Conservation (phyloP, 1,284 basidiomycete species). For the Caloboletus firmus region DNA sequence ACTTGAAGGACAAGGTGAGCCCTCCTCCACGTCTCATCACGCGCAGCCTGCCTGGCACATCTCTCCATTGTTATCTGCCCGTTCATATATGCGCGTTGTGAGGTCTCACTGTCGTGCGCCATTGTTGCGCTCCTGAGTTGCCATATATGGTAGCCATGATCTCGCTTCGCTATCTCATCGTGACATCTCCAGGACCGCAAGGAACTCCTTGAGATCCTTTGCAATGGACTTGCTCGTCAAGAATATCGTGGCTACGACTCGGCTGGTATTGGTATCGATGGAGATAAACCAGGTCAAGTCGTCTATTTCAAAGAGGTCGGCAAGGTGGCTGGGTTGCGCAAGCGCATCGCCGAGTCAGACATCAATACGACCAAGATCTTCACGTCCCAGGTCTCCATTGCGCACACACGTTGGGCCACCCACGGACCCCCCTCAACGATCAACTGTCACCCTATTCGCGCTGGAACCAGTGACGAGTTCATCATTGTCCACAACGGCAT, state of each 20-base stretch:
- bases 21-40: constrained; percentile 9
- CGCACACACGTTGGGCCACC: constrained; percentile 99
- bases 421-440: constrained; percentile 86
- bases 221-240: constrained; percentile 90
- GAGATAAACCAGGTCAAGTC: constrained; percentile 78
- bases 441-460: constrained; percentile 97
- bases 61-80: constrained; percentile 7
- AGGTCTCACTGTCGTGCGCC: background rate
- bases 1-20: constrained; percentile 85
- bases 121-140: constrained; percentile 3
- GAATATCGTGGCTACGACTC: constrained; percentile 99
- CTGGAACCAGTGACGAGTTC: constrained; percentile 84
- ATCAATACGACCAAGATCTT: constrained; percentile 84
- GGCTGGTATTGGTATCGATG: constrained; percentile 94
- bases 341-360: constrained; percentile 80
- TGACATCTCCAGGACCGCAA: constrained; percentile 73
- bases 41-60: background rate
- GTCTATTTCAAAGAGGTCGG: constrained; percentile 98
- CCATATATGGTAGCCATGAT: constrained; percentile 21
- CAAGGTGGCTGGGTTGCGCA: constrained; percentile 93
- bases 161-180: constrained; percentile 18
- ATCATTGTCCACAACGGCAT: constrained; percentile 98
- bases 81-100: constrained; percentile 17
- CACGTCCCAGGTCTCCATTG: constrained; percentile 92
- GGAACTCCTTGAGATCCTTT: constrained; percentile 89